Percentiles rank a stretch among this genome's conserved stretches.
Conservation (phyloP, 2,329 filamentous ascomycete species). For the Elsinoe fawcettii region DNA sequence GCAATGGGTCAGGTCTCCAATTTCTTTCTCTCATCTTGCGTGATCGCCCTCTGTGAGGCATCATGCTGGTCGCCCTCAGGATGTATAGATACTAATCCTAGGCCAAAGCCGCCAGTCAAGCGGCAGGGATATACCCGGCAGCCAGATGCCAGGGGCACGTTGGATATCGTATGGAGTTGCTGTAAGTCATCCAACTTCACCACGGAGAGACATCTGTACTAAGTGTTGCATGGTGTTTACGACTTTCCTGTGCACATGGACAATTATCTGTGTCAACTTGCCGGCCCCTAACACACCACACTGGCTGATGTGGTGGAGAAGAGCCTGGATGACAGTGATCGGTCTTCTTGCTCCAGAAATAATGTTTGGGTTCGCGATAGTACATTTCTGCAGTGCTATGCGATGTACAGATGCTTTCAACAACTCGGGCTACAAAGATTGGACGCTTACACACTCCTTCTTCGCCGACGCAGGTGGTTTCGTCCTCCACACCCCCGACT, state of each 20-base stretch:
- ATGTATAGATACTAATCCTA: not conserved
- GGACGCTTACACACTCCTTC: constrained; percentile 16
- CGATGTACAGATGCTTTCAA: constrained; percentile 9
- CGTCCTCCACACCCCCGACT: constrained; percentile 10
- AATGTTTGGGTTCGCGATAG: not conserved
- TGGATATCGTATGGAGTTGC: not conserved
- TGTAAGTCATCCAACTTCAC: not conserved
- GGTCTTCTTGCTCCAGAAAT: constrained; percentile 15
- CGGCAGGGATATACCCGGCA: not conserved
- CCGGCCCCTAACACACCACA: not conserved
- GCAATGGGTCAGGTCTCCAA: not conserved
- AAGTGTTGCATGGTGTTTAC: not conserved
- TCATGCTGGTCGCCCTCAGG: not conserved
- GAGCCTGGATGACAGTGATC: not conserved
- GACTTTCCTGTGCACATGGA: not conserved
- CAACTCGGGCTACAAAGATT: constrained; percentile 2
- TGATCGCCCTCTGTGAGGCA: not conserved
- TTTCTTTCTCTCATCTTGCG: not conserved
- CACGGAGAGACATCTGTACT: not conserved
- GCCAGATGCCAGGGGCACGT: not conserved
- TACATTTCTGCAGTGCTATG: constrained; percentile 3
- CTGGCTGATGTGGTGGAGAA: not conserved
- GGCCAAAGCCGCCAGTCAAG: not conserved
- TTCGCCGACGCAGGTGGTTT: constrained; percentile 18
- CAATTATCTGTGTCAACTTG: not conserved